Conservation (phyloP, 306 rosid species). For the Fagus crenata region DNA sequence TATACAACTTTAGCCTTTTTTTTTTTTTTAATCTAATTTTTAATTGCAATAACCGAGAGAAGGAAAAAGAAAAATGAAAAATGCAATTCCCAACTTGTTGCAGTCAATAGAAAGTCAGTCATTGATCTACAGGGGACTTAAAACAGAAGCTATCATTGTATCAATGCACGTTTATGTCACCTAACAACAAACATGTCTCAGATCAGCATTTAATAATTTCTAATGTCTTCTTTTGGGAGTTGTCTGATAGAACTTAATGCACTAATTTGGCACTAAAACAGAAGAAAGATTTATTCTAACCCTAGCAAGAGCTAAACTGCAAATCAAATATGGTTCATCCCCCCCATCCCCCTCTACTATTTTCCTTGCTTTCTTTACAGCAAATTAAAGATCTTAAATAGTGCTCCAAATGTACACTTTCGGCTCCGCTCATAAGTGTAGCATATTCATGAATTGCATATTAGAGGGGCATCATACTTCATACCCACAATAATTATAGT, state of each 20-base stretch:
- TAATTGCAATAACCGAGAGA: not conserved
- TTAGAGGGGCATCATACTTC: not conserved
- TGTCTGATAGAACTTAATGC: conserved; percentile 32
- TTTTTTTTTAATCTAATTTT: not conserved
- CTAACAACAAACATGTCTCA: conserved; percentile 51
- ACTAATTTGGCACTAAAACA: conserved; percentile 27
- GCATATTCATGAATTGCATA: not conserved
- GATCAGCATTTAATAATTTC: conserved; percentile 31
- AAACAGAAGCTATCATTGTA: conserved; percentile 47
- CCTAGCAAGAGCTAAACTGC: too few species aligned
- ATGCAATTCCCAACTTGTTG: conserved; percentile 13
- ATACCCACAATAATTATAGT: not conserved
- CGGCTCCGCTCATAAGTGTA: not conserved
- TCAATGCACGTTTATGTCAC: conserved; percentile 53
- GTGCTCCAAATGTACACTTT: not conserved
- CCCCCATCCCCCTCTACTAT: not conserved
- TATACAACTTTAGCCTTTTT: not conserved
- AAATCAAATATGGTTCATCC: not conserved
- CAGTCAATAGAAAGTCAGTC: conserved; percentile 5
- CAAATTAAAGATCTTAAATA: conserved; percentile 24
- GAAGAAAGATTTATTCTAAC: not conserved
- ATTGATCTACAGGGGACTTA: conserved; percentile 21
- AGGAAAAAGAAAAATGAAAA: not conserved
- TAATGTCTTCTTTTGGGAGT: conserved; percentile 22
- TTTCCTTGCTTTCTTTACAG: conserved; percentile 6